phyloP scores from a whole-genome alignment of 352 stramenopile genomes.

The Phytopythium sindhum region DNA sequence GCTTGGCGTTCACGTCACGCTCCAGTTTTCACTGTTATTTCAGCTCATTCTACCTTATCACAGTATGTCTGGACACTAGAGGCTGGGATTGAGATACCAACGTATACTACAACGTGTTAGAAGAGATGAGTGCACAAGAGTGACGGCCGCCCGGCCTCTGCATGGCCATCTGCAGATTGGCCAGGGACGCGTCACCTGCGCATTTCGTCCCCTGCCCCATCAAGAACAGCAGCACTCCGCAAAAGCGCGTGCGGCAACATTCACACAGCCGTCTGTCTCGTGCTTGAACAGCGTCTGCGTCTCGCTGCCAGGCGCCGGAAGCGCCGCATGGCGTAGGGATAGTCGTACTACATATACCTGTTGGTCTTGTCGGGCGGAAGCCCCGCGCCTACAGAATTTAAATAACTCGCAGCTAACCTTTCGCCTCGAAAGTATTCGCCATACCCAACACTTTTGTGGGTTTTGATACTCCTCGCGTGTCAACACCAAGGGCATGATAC shows the following conservation, averaged over 20 bases:
- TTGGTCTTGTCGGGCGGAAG: background rate
- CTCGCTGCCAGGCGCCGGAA: too few relatives aligned
- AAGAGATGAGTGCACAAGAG: background rate
- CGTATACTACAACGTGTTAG: background rate
- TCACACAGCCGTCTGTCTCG: background rate
- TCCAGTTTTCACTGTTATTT: too few relatives aligned
- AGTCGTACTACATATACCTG: background rate
- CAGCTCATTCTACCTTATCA: too few relatives aligned
- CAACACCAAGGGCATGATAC: too few relatives aligned
- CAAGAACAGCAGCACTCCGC: background rate
- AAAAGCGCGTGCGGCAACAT: background rate
- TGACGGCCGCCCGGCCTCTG: background rate
- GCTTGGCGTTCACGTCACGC: too few relatives aligned
- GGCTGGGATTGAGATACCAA: too few relatives aligned
- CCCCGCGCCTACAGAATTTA: too few relatives aligned
- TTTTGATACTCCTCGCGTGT: background rate
- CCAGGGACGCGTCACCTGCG: background rate
- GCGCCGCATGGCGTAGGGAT: too few relatives aligned
- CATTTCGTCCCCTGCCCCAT: background rate
- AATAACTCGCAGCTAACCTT: background rate
- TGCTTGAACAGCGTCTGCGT: too few relatives aligned
- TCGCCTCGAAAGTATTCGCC: background rate
- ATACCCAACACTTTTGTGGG: background rate
- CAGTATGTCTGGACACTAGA: too few relatives aligned
- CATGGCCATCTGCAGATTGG: background rate